Evolutionary conservation across 2,329 filamentous ascomycete genomes (phyloP), one percentile per base, ranked within the genome.

Genomic region (Elsinoe australis): DNA sequence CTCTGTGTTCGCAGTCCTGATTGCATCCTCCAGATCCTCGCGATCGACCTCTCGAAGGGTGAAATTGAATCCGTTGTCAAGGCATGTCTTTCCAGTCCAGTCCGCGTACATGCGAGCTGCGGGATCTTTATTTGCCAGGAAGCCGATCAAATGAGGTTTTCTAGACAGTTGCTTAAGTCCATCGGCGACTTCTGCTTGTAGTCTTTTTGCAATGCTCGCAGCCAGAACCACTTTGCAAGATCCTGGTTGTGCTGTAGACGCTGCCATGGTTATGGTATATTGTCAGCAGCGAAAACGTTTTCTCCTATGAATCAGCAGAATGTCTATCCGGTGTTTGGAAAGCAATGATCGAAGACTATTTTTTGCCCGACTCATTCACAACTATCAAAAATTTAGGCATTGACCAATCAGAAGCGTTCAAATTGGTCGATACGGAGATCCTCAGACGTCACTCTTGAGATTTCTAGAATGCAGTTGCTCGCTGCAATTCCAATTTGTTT

Each of bases 41-140:
- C 90, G 90, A 59, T 85, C 78, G 46, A 95, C 82, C 61, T 82
- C 79, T 57, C 85, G 85, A 52, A 96, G 79, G 57, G 88, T 81
- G 65, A 95, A 98, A 54, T 79, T 76, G 70, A 96, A 95, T 60
- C 88, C 90, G 72, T 95, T 94, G 66, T 96, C 90, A 67, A 82
- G 78, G 67, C 87, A 95, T 3, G 92, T 95, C 76, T 94, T 95
- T 67, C 87, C 86, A 32, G 90, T 95, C 87, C 87, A 95, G 67
- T 95, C 87, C 48, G 92, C 92, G 64, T 98, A 96, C 72, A 94
- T 87, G 58, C 85, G 74, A 24, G 90, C 90, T 31, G 88, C 87
- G 22, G 89, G 87, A 68, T 98, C 92, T 55, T 78, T 78, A 67
- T 95, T 96, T 56, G 90, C 88, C 49, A 98, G 74, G 68, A 95